These are phyloP conservation scores for Hypoxylon sp. DNA, from an alignment of 2,329 filamentous ascomycete genomes.

Conservation along the genomic window DNA sequence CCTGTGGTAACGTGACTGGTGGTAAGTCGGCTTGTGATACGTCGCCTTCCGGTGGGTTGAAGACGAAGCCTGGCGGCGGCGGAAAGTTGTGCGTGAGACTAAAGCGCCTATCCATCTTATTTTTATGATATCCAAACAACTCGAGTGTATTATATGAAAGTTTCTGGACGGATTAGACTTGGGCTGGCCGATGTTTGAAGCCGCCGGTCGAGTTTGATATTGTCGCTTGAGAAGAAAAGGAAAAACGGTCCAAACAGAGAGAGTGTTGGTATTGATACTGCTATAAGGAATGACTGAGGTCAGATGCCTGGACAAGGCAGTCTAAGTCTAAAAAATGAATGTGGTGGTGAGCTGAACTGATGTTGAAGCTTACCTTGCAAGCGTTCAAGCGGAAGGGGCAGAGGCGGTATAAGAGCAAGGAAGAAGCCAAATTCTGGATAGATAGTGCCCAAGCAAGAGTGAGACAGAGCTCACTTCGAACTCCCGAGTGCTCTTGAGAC, in stretches of 20 bases:
- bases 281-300: conserved; percentile 52
- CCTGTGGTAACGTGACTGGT: neutral
- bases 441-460: conserved; percentile 46
- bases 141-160: conserved; percentile 34
- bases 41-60: neutral
- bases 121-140: conserved; percentile 17
- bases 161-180: conserved; percentile 27
- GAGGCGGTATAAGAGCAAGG: conserved; percentile 50
- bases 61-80: conserved; percentile 23
- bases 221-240: conserved; percentile 23
- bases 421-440: conserved; percentile 35
- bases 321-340: conserved; percentile 47
- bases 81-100: conserved; percentile 44
- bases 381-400: conserved; percentile 37
- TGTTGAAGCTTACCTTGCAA: conserved; percentile 35
- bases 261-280: conserved; percentile 25
- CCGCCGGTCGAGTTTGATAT: conserved; percentile 16
- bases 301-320: conserved; percentile 44
- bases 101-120: conserved; percentile 50
- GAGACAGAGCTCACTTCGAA: conserved; percentile 52
- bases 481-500: conserved; percentile 47
- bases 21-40: neutral
- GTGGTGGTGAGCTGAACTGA: conserved; percentile 46
- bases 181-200: neutral
- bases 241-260: conserved; percentile 2